Conservation (phyloP, 176 grass and related monocot species). For the Carex scoparia region DNA sequence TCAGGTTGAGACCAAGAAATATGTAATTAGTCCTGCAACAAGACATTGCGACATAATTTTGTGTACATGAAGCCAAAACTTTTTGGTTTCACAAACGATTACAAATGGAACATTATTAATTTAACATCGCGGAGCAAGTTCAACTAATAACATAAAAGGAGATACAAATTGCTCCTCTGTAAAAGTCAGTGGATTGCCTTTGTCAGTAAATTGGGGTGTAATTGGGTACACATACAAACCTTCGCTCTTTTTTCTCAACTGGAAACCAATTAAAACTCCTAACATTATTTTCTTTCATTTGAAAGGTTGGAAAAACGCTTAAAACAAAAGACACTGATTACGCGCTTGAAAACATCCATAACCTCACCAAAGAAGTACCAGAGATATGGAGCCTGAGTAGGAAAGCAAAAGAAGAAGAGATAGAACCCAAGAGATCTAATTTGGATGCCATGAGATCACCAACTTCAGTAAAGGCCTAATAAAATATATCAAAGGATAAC, state of each 20-base stretch:
- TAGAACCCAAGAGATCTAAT: conserved; percentile 37
- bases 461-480: conserved; percentile 51
- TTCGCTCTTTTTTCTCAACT: background rate
- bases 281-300: background rate
- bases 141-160: background rate
- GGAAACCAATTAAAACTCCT: background rate
- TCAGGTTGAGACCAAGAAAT: background rate
- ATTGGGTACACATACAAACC: background rate
- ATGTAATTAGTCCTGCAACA: background rate
- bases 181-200: background rate
- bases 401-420: conserved; percentile 3
- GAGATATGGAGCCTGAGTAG: conserved; percentile 53
- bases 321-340: conserved; percentile 75
- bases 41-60: background rate
- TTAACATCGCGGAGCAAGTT: background rate
- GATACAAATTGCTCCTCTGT: background rate
- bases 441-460: conserved; percentile 52
- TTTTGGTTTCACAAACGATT: background rate
- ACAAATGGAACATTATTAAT: background rate
- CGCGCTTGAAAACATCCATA: conserved; percentile 50
- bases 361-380: conserved; percentile 47
- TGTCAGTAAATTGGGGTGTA: too few species aligned
- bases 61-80: background rate
- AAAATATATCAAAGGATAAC: background rate
- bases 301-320: conserved; percentile 68